Evolutionary conservation across 768 basidiomycete species (phyloP), one percentile per base, ranked within the genome.

Genomic region (Auriculariales sp.): DNA sequence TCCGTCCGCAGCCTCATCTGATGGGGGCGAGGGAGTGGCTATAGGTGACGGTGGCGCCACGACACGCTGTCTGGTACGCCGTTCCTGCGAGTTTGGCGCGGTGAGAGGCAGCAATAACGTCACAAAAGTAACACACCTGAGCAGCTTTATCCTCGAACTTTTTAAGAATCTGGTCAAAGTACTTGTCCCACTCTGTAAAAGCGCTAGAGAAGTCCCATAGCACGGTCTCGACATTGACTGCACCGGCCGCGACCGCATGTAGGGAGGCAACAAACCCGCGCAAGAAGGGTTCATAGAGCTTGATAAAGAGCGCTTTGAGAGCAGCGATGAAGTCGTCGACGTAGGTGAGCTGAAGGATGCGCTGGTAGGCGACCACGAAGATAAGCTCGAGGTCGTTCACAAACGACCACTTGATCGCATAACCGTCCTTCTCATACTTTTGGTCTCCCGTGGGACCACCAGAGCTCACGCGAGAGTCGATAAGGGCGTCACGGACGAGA

Each of bases 321-420:
- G 85, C 77, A 11, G 68, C 66, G 24, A 99, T 73, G 17, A 99
- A 79, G 36, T 90, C 86, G 0, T 93, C 89, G 50, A 95, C 83
- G 60, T 97, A 98, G 7, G 91, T 82, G 31, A 99, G 74, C 53
- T 94, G 92, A 15, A 99, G 74, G 52, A 99, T 90, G 50, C 93
- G 86, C 60, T 95, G 92, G 68, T 95, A 98, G 32, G 92, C 90
- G 49, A 94, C 91, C 61, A 95, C 94, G 60, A 99, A 98, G 49
- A 98, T 93, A 57, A 99, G 75, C 54, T 94, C 94, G 39, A 98
- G 72, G 54, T 93, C 91, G 62, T 99, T 99, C 28, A 87, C 82
- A 58, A 92, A 88, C 0, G 89, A 81, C 92, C 94, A 97, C 63
- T 83, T 83, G 48, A 97, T 79, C 25, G 90, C 83, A 57, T 91